phyloP scores from a whole-genome alignment of 225 moss, liverwort and hornwort species.

The Marchantia polymorpha region DNA sequence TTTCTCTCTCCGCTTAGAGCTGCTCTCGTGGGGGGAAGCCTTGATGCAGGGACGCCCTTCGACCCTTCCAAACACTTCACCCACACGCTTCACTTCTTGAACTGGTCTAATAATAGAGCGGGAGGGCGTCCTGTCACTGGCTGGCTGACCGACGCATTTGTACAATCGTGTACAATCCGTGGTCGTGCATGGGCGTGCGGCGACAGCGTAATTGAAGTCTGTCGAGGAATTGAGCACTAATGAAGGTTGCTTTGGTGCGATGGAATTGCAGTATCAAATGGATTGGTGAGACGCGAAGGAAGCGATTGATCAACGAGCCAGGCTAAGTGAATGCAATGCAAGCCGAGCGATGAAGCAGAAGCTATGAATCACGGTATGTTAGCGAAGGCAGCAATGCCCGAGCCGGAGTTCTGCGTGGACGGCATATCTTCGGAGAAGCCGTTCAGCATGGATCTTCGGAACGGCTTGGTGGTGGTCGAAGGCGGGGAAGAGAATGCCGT shows the following conservation, averaged over 20 bases:
- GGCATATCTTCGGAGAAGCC: neutral
- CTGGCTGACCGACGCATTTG: neutral
- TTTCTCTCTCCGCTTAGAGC: too few relatives aligned
- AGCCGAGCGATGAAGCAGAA: conserved; percentile 15
- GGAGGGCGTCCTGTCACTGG: neutral
- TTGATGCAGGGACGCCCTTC: too few relatives aligned
- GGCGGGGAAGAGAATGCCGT: neutral
- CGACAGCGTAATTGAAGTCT: neutral
- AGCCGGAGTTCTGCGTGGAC: neutral
- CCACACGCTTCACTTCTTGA: neutral
- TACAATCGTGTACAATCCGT: neutral
- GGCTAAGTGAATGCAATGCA: neutral
- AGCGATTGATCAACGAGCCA: neutral
- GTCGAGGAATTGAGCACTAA: neutral
- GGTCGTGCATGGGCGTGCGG: neutral
- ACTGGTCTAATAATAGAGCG: neutral
- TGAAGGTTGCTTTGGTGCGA: neutral
- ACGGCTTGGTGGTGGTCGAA: neutral
- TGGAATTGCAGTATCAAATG: conserved; percentile 1
- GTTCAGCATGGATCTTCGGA: neutral
- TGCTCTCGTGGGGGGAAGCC: too few relatives aligned
- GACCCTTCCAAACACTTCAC: neutral
- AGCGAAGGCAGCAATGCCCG: conserved; percentile 5
- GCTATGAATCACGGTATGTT: neutral
- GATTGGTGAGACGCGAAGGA: neutral